Percentiles rank a stretch among this genome's conserved stretches.
phyloP scores from a whole-genome alignment of 73 alveolate species.

The Tetrahymena elliotti region DNA sequence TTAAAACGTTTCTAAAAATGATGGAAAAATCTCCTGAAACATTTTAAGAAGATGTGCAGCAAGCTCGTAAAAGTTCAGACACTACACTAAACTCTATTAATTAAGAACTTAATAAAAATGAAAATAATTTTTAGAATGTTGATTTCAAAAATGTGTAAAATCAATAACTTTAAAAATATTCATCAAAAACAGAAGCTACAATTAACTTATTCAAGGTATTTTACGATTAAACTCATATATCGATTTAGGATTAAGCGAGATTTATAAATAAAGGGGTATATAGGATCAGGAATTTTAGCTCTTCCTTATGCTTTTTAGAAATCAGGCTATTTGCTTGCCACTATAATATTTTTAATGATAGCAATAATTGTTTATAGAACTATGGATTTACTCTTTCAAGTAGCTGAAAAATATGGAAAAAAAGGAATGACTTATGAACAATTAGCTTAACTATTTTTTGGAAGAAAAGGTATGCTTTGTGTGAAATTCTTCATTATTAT shows the following conservation, averaged over 20 bases:
- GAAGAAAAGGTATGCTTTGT: constrained; percentile 6
- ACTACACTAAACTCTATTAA: not conserved
- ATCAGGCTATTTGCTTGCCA: constrained; percentile 13
- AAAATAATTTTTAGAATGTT: not conserved
- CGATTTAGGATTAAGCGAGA: too few species aligned
- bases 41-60: not conserved
- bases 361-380: not conserved
- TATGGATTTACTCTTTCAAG: constrained; percentile 2
- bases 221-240: too few species aligned
- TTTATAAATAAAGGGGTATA: too few species aligned
- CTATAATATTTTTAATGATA: not conserved
- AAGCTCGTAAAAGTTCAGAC: not conserved
- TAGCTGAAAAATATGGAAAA: constrained; percentile 20
- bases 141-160: not conserved
- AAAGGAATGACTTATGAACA: constrained; percentile 5
- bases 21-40: not conserved
- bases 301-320: constrained; percentile 18
- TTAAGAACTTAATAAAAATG: not conserved
- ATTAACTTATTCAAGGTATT: not conserved
- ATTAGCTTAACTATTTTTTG: constrained; percentile 17
- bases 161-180: not conserved
- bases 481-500: constrained; percentile 14
- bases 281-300: constrained; percentile 36
- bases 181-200: not conserved
- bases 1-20: not conserved